Evolutionary conservation across 495 filamentous ascomycete genomes (phyloP), one percentile per base, ranked within the genome.

Genomic region (Lasiosphaeris hirsuta): DNA sequence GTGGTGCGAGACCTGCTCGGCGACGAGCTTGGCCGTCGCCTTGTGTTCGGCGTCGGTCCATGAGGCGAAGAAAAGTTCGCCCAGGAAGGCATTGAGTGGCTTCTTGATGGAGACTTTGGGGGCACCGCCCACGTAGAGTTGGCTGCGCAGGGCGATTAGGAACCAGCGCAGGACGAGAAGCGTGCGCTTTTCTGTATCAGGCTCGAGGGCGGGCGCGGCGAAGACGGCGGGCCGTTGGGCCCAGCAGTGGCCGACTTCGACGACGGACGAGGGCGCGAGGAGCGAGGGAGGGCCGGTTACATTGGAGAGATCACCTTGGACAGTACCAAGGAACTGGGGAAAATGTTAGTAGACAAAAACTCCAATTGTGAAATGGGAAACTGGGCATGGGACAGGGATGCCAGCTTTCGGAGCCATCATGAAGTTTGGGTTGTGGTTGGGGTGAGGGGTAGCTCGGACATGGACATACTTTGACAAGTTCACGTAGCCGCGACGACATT

Each of bases 211-310:
- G 1, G 90, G 88, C n/a, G 90, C 89, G 38, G 90, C 80, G 67
- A 96, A 92, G 47, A 92, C 72, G 49, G 80, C 76, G 4, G 90
- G 90, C 62, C 91, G 88, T 68, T 91, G 86, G 11, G 87, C 86
- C 90, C 90, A 96, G 78, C 92, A 93, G 62, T 88, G 84, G 51
- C 88, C 90, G 72, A 90, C 91, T 68, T 96, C 91, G 61, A 84
- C 85, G 42, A 94, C 82, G 54, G 89, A 93, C 34, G 81, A 90
- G 17, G 85, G 81, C 30, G 87, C 87, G 38, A 95, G 82, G 67
- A 95, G 89, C 67, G 90, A 92, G 0, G 91, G 87, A 14, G 90
- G 90, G 18, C 90, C 90, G 54, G 90, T 93, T 74, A 94, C 77
- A 56, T 89, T 88, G 42, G 90, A 87, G 51, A 96, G 82, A 67